These are phyloP conservation scores for Amphicarpaea edgeworthii DNA, from an alignment of 306 rosid species.

Conservation along the genomic window DNA sequence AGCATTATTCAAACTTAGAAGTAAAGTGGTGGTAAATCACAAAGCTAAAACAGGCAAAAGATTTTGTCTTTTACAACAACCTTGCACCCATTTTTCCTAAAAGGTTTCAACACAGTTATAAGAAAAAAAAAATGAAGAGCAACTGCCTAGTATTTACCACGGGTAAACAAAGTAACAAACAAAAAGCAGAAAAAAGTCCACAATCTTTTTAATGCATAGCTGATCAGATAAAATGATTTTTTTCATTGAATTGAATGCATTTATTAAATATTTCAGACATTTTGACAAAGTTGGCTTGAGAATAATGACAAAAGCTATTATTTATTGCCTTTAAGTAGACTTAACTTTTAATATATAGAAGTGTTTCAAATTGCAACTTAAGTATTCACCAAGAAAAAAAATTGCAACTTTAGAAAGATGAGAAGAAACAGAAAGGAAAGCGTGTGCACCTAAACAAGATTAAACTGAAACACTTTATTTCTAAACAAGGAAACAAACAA, in stretches of 20 bases:
- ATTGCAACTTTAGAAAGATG: slow-evolving; percentile 37
- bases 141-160: slow-evolving; percentile 8
- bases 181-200: too few species aligned
- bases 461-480: slow-evolving; percentile 7
- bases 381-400: too few species aligned
- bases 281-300: slow-evolving; percentile 42
- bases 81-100: slow-evolving; percentile 14
- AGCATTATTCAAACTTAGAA: slow-evolving; percentile 18
- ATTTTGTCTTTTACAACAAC: slow-evolving; percentile 21
- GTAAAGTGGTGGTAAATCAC: slow-evolving; percentile 19
- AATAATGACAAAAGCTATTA: slow-evolving; percentile 42
- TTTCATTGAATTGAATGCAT: neutral
- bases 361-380: slow-evolving; percentile 39
- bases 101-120: neutral
- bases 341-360: neutral
- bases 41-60: slow-evolving; percentile 37
- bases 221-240: neutral
- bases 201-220: slow-evolving; percentile 2
- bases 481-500: slow-evolving; percentile 15
- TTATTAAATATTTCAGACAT: slow-evolving; percentile 33
- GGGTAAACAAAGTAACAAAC: slow-evolving; percentile 16
- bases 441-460: slow-evolving; percentile 22
- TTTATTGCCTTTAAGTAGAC: slow-evolving; percentile 35
- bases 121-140: slow-evolving; percentile 13
- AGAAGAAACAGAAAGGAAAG: slow-evolving; percentile 24